phyloP scores from a whole-genome alignment of 2,329 filamentous ascomycete species.

The Paradendryphiella salina region DNA sequence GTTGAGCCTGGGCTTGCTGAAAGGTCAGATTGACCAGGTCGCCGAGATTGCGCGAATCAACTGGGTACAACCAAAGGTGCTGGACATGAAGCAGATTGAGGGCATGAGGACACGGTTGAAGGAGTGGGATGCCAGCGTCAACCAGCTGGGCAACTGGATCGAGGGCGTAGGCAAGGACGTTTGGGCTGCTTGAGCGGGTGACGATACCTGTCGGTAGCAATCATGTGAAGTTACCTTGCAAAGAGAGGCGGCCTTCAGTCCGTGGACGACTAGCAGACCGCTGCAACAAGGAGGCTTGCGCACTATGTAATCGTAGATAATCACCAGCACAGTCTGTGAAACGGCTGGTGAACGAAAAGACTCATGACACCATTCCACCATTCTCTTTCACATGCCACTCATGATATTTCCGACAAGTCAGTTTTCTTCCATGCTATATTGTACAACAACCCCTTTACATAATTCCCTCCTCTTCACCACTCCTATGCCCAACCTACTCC shows the following conservation, averaged over 20 bases:
- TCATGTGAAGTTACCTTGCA: not conserved
- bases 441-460: not conserved
- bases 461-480: not conserved
- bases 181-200: conserved; percentile 68
- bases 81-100: conserved; percentile 93
- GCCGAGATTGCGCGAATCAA: conserved; percentile 92
- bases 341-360: conserved; percentile 21
- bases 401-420: not conserved
- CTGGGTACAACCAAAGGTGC: conserved; percentile 98
- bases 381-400: not conserved
- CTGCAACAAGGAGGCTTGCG: conserved; percentile 9
- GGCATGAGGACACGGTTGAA: conserved; percentile 84
- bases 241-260: conserved; percentile 4
- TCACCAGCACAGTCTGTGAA: conserved; percentile 6
- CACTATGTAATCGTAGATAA: conserved; percentile 27
- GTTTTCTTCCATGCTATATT: not conserved
- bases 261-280: conserved; percentile 2
- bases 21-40: conserved; percentile 95
- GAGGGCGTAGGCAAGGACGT: conserved; percentile 92
- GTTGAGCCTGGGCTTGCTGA: conserved; percentile 85
- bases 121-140: conserved; percentile 96
- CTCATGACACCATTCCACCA: conserved; percentile 9
- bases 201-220: not conserved
- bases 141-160: conserved; percentile 96
- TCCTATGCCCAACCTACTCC: conserved; percentile 3